A percentile compares a stretch with the other conserved stretches of the same genome.
Conservation (phyloP, 306 rosid genomes). For the Phaseolus lunatus region DNA sequence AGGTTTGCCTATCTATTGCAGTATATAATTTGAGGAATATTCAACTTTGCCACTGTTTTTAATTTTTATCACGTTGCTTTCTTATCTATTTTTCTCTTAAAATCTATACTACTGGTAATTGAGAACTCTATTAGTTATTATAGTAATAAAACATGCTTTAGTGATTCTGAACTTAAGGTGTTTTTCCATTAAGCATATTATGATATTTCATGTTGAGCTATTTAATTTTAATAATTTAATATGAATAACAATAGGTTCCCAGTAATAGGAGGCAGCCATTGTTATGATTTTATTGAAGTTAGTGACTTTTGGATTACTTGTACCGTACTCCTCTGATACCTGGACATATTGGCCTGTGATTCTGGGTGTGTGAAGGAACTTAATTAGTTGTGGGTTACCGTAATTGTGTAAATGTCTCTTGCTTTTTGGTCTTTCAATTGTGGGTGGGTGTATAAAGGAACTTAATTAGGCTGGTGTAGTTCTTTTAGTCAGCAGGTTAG, state of each 20-base stretch:
- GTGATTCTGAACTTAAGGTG: neutral
- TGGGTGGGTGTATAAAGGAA: too few species aligned
- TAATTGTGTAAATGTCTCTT: slow-evolving; percentile 28
- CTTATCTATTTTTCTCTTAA: slow-evolving; percentile 35
- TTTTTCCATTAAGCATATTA: slow-evolving; percentile 6
- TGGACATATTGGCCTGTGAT: slow-evolving; percentile 22
- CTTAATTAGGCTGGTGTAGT: neutral
- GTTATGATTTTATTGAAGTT: too few species aligned
- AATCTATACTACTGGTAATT: neutral
- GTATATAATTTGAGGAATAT: slow-evolving; percentile 34
- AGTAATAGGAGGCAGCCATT: slow-evolving; percentile 7
- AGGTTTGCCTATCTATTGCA: slow-evolving; percentile 60
- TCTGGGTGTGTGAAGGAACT: slow-evolving; percentile 35
- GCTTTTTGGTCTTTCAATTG: neutral
- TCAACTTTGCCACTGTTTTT: slow-evolving; percentile 23
- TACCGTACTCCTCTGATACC: slow-evolving; percentile 15
- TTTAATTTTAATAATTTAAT: slow-evolving; percentile 20
- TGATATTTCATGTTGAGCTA: slow-evolving; percentile 20
- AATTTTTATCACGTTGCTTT: slow-evolving; percentile 8
- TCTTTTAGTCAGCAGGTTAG: slow-evolving; percentile 11
- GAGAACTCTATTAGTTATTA: slow-evolving; percentile 8
- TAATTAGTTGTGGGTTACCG: slow-evolving; percentile 5
- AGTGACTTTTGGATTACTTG: too few species aligned
- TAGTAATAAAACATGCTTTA: neutral
- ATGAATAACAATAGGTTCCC: slow-evolving; percentile 24